Evolutionary conservation across 768 basidiomycete genomes (phyloP), one percentile per base, ranked within the genome.

Genomic region (Termitomyces sp.): DNA sequence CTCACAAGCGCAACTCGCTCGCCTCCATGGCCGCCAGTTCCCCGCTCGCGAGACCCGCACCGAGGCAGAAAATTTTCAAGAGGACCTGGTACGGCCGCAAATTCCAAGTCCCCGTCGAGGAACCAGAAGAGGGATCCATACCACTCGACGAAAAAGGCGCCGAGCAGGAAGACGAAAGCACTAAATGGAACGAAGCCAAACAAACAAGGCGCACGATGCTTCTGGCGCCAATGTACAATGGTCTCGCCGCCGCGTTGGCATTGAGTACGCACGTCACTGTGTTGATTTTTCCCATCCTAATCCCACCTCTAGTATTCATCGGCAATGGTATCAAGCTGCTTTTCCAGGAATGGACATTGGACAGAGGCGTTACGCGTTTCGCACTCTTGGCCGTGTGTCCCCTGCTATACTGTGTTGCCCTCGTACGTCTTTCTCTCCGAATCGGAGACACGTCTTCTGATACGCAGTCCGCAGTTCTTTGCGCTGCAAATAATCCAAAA

Each of bases 161-260:
- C 18, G 58, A 59, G 1, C 53, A 53, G 6, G 59, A 38, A 3
- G 56, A 52, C 47, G 45, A 53, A 13, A 50, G 41, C 13, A 7
- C 10, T 1, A 32, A 41, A n/a, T 51, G 63, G 31, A 52, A 56
- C 29, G 59, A 59, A 18, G 58, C 31, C 0, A 54, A 56, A 23
- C 70, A 7, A 54, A 56, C 31, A 48, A 42, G 36, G 12, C 70
- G 68, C 0, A 64, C 73, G 0, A 69, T 64, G 59, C 63, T 89
- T 35, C 81, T 86, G 52, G 85, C 88, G 0, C 87, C 89, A 5
- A 45, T 88, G 5, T 91, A 90, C 67, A 83, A 83, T 53, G 89
- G 89, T 2, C 49, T 76, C 4, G 69, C 79, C 60, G 74, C 88
- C 0, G 89, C 80, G 0, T 65, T 81, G 16, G 81, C 84, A 0